Evolutionary conservation across 2,329 filamentous ascomycete genomes (phyloP).

Genomic region (Penicillium polonicum): DNA sequence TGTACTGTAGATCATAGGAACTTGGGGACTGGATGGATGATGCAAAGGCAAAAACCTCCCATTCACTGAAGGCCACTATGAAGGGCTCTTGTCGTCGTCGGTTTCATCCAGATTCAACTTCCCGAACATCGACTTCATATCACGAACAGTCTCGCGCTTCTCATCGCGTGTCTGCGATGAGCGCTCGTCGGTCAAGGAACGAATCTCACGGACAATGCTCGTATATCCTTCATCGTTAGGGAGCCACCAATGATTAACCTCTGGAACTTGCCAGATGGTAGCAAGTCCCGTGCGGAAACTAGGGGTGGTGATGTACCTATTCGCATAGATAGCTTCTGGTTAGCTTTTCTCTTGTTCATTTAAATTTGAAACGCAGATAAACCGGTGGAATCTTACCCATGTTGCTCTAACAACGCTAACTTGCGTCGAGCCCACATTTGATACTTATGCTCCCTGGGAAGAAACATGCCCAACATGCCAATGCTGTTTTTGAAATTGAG

Average conservation of each 20-base stretch:
- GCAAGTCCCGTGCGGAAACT: slow-evolving; percentile 74
- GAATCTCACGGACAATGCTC: slow-evolving; percentile 71
- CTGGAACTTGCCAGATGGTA: slow-evolving; percentile 68
- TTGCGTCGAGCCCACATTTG: slow-evolving; percentile 77
- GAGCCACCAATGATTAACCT: slow-evolving; percentile 83
- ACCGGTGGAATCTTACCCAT: slow-evolving; percentile 61
- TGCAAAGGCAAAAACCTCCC: background rate
- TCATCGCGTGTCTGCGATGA: slow-evolving; percentile 56
- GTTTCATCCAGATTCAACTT: slow-evolving; percentile 56
- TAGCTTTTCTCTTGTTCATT: background rate
- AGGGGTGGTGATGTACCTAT: slow-evolving; percentile 78
- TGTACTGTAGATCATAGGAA: background rate
- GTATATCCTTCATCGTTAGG: slow-evolving; percentile 76
- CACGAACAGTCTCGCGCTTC: slow-evolving; percentile 64
- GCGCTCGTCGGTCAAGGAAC: slow-evolving; percentile 77
- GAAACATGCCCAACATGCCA: slow-evolving; percentile 72
- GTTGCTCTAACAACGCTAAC: slow-evolving; percentile 72
- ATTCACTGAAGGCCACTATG: slow-evolving; percentile 13
- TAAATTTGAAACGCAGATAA: background rate
- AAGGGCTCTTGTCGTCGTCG: slow-evolving; percentile 32
- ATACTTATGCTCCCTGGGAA: slow-evolving; percentile 72
- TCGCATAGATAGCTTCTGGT: background rate
- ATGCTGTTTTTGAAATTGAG: slow-evolving; percentile 73
- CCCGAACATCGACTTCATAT: slow-evolving; percentile 72
- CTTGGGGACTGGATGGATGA: background rate